phyloP scores from a whole-genome alignment of 1,139 yeast species.

The Chernovozyma sophiae-reginae region DNA sequence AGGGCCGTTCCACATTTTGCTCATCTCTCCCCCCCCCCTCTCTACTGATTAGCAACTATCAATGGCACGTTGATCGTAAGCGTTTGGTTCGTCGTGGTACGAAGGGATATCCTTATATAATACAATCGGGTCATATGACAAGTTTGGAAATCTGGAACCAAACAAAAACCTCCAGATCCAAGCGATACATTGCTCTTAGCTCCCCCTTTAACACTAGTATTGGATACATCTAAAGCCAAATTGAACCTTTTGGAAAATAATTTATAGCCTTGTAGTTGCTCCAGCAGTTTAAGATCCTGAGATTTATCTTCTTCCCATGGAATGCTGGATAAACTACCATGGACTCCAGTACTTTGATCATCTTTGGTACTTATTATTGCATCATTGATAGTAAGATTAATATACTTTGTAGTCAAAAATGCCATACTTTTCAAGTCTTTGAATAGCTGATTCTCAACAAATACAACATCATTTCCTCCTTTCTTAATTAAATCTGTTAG shows the following conservation, averaged over 20 bases:
- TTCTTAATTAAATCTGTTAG: slow-evolving; percentile 28
- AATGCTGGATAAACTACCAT: slow-evolving; percentile 1
- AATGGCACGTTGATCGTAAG: slow-evolving; percentile 37
- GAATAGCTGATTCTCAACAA: slow-evolving; percentile 34
- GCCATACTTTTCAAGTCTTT: slow-evolving; percentile 38
- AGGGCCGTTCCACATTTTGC: too few relatives aligned
- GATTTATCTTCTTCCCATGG: slow-evolving; percentile 5
- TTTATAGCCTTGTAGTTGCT: background rate
- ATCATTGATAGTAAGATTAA: slow-evolving; percentile 15
- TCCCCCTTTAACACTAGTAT: slow-evolving; percentile 21
- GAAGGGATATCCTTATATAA: slow-evolving; percentile 32
- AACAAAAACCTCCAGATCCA: slow-evolving; percentile 11
- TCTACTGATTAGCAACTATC: slow-evolving; percentile 19
- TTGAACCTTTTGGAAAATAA: slow-evolving; percentile 2
- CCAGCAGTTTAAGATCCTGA: background rate
- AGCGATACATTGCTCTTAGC: background rate
- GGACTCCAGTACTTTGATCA: background rate
- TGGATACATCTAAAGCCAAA: slow-evolving; percentile 19
- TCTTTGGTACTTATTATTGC: background rate
- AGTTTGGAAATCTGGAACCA: slow-evolving; percentile 56
- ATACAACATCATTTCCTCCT: slow-evolving; percentile 32
- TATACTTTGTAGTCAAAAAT: slow-evolving; percentile 28
- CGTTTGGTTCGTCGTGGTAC: slow-evolving; percentile 29
- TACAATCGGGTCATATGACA: slow-evolving; percentile 53
- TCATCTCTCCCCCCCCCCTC: too few relatives aligned